phyloP scores from a whole-genome alignment of 345 rosid genomes.

The Pistacia atlantica region DNA sequence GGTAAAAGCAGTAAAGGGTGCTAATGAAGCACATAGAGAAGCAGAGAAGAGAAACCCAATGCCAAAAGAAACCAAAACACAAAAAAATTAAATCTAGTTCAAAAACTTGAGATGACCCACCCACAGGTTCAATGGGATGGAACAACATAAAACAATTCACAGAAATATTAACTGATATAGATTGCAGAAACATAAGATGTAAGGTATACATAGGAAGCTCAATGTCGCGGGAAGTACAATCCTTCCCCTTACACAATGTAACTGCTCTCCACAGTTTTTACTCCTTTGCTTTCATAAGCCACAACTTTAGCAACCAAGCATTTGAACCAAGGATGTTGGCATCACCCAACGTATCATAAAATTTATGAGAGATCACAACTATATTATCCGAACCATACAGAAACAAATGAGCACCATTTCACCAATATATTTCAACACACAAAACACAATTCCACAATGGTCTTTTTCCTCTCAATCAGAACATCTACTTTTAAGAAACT shows the following conservation, averaged over 20 bases:
- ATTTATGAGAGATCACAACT: background rate
- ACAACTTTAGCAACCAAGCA: conserved; percentile 4
- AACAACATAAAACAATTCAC: background rate
- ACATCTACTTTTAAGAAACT: background rate
- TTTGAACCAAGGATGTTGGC: background rate
- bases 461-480: background rate
- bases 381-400: background rate
- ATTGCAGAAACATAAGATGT: background rate
- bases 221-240: background rate
- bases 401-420: background rate
- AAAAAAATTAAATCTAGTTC: background rate
- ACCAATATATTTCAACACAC: background rate
- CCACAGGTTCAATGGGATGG: background rate
- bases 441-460: background rate
- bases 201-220: background rate
- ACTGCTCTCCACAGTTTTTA: background rate
- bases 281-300: background rate
- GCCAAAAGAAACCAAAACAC: background rate
- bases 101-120: background rate
- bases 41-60: background rate
- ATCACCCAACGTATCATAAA: background rate
- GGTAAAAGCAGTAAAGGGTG: background rate
- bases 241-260: background rate
- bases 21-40: background rate
- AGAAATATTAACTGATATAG: background rate